phyloP scores from a whole-genome alignment of 306 rosid genomes.

The Dalbergia cultrata region DNA sequence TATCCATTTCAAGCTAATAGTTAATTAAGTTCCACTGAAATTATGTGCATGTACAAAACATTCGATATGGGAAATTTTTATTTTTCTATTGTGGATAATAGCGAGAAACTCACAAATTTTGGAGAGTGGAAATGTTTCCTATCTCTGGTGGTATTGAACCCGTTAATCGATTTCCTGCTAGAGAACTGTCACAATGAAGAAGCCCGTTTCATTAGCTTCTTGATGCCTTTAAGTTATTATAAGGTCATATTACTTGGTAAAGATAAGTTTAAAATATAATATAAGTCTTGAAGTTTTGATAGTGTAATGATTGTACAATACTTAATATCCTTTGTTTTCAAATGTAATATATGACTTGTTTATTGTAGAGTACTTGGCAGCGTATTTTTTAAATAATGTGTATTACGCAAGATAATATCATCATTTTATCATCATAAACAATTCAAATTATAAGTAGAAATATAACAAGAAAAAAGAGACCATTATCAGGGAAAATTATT shows the following conservation, averaged over 20 bases:
- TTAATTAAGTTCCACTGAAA: background rate
- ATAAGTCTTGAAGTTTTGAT: too few species aligned
- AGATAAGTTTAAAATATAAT: too few species aligned
- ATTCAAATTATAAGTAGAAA: too few species aligned
- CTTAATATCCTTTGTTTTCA: too few species aligned
- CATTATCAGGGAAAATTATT: too few species aligned
- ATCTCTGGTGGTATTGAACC: constrained; percentile 77
- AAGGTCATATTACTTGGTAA: background rate
- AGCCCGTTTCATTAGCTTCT: constrained; percentile 12
- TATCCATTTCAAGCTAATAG: constrained; percentile 29
- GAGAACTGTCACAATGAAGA: constrained; percentile 54
- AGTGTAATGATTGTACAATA: too few species aligned
- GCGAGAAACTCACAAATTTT: constrained; percentile 66
- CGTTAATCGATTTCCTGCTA: constrained; percentile 67
- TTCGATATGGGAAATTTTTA: background rate
- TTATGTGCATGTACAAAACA: background rate
- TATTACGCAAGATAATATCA: too few species aligned
- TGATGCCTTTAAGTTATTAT: background rate
- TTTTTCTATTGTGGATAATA: background rate
- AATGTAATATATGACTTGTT: too few species aligned
- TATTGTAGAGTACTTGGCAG: too few species aligned
- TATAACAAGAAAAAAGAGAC: too few species aligned
- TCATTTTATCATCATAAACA: too few species aligned
- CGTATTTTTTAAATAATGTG: too few species aligned
- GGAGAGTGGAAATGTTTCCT: constrained; percentile 69